Conservation (phyloP, 73 alveolate species). For the Effrenium voratum region DNA sequence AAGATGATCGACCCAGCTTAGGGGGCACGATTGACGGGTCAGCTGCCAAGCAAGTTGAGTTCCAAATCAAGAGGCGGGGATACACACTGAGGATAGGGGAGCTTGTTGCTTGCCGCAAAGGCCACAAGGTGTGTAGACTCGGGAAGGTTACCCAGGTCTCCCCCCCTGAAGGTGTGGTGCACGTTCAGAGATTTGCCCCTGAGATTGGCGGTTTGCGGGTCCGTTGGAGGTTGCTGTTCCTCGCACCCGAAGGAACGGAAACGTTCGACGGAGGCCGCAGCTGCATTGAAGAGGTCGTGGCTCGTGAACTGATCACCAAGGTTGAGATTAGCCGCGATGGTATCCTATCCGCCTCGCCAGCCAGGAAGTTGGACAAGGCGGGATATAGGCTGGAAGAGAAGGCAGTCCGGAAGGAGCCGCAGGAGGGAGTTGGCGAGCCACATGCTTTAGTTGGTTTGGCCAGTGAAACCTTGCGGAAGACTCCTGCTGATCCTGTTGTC, state of each 20-base stretch:
- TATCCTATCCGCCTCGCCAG: neutral
- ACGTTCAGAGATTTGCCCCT: neutral
- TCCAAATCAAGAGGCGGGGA: neutral
- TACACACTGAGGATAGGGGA: neutral
- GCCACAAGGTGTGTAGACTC: neutral
- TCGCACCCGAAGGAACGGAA: neutral
- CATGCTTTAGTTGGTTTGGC: neutral
- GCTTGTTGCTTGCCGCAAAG: neutral
- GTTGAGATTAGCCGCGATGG: conserved; percentile 6
- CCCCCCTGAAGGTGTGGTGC: neutral
- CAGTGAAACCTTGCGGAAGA: neutral
- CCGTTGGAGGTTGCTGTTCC: neutral
- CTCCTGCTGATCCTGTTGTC: neutral
- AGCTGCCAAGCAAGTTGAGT: neutral
- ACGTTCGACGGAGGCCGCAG: neutral
- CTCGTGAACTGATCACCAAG: neutral
- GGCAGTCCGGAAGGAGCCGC: neutral
- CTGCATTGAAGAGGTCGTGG: neutral
- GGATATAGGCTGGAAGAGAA: neutral
- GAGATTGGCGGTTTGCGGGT: neutral
- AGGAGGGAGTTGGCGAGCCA: neutral
- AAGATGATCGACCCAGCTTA: neutral
- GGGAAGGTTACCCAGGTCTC: conserved; percentile 15
- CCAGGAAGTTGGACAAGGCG: conserved; percentile 36
- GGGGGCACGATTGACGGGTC: neutral